A percentile compares a stretch with the other conserved stretches of the same genome.
phyloP scores from a whole-genome alignment of 345 rosid genomes.

The Citrus sp. region DNA sequence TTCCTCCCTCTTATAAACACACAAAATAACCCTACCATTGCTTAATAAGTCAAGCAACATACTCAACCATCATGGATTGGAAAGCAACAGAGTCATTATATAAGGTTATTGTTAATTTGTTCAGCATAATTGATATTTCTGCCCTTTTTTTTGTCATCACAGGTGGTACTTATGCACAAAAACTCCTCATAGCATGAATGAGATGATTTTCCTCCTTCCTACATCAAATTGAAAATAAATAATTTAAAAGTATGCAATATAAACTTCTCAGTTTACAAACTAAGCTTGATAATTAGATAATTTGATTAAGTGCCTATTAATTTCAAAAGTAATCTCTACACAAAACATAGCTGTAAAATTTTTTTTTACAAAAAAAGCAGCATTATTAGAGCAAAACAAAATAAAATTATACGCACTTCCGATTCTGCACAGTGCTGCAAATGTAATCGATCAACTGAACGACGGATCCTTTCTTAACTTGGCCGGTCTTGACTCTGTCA shows the following conservation, averaged over 20 bases:
- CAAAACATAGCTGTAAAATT: not conserved
- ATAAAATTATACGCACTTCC: slow-evolving; percentile 39
- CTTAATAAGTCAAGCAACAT: not conserved
- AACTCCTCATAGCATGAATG: not conserved
- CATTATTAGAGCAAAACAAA: not conserved
- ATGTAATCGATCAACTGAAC: slow-evolving; percentile 82
- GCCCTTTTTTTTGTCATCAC: not conserved
- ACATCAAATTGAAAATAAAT: not conserved
- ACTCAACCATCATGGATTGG: not conserved
- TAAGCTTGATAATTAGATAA: not conserved
- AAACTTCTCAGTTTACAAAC: not conserved
- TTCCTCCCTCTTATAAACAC: not conserved
- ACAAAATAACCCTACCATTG: not conserved
- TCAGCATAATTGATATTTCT: not conserved
- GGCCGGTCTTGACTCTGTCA: slow-evolving; percentile 57
- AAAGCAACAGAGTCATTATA: not conserved
- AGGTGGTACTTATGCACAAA: not conserved
- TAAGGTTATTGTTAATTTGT: not conserved
- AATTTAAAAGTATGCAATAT: too few relatives aligned
- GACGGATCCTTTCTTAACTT: slow-evolving; percentile 69
- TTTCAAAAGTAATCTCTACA: not conserved
- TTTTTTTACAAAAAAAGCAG: too few relatives aligned
- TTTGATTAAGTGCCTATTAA: not conserved
- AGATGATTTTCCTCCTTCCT: not conserved
- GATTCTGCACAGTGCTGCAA: slow-evolving; percentile 66